Conservation (phyloP, 1,284 basidiomycete genomes). For the Fomitopsis betulina region DNA sequence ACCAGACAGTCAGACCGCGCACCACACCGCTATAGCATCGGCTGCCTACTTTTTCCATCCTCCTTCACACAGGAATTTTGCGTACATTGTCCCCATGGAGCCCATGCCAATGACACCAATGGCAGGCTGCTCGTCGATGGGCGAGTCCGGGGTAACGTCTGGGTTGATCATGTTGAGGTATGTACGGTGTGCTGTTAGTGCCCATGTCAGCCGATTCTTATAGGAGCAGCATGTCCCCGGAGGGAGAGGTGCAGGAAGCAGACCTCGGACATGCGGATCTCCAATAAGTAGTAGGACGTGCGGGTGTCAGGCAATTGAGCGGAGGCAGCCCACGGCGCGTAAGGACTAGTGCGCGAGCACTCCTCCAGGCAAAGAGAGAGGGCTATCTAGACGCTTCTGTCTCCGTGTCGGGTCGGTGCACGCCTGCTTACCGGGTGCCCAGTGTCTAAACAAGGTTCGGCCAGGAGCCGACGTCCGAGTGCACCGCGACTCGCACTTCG, state of each 20-base stretch:
- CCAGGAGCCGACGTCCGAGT: neutral
- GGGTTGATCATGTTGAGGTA: conserved; percentile 13
- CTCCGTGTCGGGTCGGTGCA: neutral
- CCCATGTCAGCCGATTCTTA: neutral
- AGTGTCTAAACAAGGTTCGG: conserved; percentile 2
- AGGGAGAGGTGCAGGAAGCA: neutral
- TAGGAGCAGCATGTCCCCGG: neutral
- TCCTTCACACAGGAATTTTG: conserved; percentile 65
- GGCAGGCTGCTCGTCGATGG: conserved; percentile 58
- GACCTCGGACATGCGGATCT: conserved; percentile 3
- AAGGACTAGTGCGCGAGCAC: neutral
- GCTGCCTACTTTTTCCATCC: conserved; percentile 78
- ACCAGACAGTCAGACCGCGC: neutral
- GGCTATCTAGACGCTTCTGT: conserved; percentile 1
- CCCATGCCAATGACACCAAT: conserved; percentile 93
- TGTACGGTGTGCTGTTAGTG: neutral
- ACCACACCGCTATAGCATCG: neutral
- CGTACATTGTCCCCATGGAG: conserved; percentile 96
- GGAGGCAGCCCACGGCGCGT: neutral
- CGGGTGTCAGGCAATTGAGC: neutral
- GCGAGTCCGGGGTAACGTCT: conserved; percentile 46
- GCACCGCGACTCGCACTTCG: neutral
- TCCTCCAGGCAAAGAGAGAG: neutral
- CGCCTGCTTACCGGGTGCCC: neutral
- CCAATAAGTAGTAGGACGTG: neutral